phyloP scores from a whole-genome alignment of 306 rosid genomes.

The Cucurbita argyrosperma region DNA sequence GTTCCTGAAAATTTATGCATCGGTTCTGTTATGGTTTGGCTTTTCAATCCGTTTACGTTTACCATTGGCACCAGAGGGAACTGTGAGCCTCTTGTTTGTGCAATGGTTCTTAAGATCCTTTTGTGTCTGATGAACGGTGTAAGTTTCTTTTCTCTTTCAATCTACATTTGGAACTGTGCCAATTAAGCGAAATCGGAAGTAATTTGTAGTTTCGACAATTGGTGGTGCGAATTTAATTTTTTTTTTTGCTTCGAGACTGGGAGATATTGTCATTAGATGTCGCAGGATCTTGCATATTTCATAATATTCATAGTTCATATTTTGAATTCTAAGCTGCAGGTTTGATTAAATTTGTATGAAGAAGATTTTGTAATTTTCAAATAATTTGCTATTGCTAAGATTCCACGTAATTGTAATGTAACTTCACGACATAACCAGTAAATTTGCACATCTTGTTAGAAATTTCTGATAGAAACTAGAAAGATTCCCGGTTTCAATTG shows the following conservation, averaged over 20 bases:
- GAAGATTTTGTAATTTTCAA: neutral
- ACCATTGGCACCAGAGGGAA: slow-evolving; percentile 90
- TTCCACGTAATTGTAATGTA: neutral
- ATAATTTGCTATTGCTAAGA: neutral
- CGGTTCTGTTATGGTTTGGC: slow-evolving; percentile 58
- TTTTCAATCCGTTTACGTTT: slow-evolving; percentile 84
- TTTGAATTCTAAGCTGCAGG: neutral
- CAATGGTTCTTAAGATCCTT: slow-evolving; percentile 62
- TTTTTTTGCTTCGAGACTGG: neutral
- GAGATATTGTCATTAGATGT: neutral
- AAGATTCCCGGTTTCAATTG: neutral
- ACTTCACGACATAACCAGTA: neutral
- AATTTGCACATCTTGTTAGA: neutral
- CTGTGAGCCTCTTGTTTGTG: slow-evolving; percentile 93
- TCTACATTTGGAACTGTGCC: neutral
- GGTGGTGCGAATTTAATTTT: neutral
- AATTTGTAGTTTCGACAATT: neutral
- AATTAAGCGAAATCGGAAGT: neutral
- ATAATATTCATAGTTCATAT: neutral
- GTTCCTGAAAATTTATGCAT: slow-evolving; percentile 54
- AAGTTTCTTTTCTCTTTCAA: slow-evolving; percentile 18
- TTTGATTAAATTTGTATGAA: neutral
- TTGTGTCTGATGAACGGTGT: slow-evolving; percentile 87
- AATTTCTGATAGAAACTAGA: neutral
- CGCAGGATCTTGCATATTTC: neutral